Evolutionary conservation across 2,329 filamentous ascomycete genomes (phyloP).

Genomic region (Pseudocercospora eumusae): DNA sequence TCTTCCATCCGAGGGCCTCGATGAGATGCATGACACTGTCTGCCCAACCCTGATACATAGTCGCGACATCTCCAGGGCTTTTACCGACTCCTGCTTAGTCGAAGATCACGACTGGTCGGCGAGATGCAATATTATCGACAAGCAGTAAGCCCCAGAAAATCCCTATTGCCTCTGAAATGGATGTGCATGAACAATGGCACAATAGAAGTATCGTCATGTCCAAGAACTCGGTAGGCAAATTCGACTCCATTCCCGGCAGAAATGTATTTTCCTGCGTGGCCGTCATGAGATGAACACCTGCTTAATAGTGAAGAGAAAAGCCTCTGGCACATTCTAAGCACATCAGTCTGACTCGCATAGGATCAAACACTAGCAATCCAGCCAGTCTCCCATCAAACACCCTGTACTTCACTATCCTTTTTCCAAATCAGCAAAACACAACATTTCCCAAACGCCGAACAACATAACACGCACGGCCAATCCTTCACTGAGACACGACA

Average conservation of each 20-base stretch:
- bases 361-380: too few species aligned
- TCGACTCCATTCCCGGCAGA: conserved; percentile 10
- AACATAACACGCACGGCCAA: background rate
- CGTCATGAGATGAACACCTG: too few species aligned
- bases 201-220: background rate
- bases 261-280: conserved; percentile 2
- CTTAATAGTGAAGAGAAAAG: too few species aligned
- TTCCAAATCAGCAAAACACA: background rate
- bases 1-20: conserved; percentile 36
- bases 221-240: conserved; percentile 16
- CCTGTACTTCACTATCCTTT: too few species aligned
- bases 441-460: background rate
- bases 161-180: conserved; percentile 20
- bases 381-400: too few species aligned
- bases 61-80: conserved; percentile 47
- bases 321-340: too few species aligned
- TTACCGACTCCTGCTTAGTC: conserved; percentile 54
- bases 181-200: conserved; percentile 19
- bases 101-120: conserved; percentile 49
- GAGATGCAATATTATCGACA: conserved; percentile 48
- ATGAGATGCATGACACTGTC: conserved; percentile 35
- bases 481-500: background rate
- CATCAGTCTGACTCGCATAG: too few species aligned
- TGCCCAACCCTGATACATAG: conserved; percentile 44
- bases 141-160: conserved; percentile 33